Evolutionary conservation across 1,284 basidiomycete genomes (phyloP).

Genomic region (Leccinum pallidistipes): DNA sequence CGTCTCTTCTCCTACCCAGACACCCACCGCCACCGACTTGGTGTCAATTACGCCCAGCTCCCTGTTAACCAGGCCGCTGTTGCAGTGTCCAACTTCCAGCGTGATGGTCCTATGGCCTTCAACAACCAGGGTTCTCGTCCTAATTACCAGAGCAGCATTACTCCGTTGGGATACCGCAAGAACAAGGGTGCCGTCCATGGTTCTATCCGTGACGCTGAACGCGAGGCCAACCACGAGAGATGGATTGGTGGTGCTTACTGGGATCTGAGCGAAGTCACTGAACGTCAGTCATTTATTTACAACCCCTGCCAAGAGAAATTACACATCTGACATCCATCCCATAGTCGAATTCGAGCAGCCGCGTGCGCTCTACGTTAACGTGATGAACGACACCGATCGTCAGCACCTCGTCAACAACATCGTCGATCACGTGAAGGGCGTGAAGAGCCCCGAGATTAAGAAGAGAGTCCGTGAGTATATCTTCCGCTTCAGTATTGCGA

Average conservation of each 20-base stretch:
- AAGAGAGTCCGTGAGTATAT: conserved; percentile 61
- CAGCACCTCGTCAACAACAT: conserved; percentile 78
- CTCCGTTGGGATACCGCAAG: conserved; percentile 54
- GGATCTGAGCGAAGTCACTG: conserved; percentile 77
- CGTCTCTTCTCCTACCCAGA: conserved; percentile 96
- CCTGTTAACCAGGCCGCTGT: conserved; percentile 83
- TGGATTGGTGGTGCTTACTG: conserved; percentile 74
- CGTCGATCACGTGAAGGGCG: conserved; percentile 67
- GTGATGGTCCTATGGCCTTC: conserved; percentile 69
- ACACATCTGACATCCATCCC: conserved; percentile 2
- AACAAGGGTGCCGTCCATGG: conserved; percentile 42
- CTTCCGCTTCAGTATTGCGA: neutral
- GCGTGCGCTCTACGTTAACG: conserved; percentile 74
- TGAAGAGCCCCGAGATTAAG: conserved; percentile 67
- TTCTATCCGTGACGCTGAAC: conserved; percentile 37
- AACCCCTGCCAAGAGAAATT: neutral
- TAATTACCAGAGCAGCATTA: conserved; percentile 81
- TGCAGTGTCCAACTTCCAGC: conserved; percentile 86
- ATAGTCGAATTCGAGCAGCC: conserved; percentile 92
- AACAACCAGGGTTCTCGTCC: conserved; percentile 81
- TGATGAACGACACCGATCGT: conserved; percentile 70
- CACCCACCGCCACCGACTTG: conserved; percentile 87
- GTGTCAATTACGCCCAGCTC: conserved; percentile 85
- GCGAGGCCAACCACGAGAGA: conserved; percentile 62
- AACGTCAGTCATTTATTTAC: conserved; percentile 54